Evolutionary conservation across 1,284 basidiomycete genomes (phyloP).

Genomic region (Sporisorium exsertum): DNA sequence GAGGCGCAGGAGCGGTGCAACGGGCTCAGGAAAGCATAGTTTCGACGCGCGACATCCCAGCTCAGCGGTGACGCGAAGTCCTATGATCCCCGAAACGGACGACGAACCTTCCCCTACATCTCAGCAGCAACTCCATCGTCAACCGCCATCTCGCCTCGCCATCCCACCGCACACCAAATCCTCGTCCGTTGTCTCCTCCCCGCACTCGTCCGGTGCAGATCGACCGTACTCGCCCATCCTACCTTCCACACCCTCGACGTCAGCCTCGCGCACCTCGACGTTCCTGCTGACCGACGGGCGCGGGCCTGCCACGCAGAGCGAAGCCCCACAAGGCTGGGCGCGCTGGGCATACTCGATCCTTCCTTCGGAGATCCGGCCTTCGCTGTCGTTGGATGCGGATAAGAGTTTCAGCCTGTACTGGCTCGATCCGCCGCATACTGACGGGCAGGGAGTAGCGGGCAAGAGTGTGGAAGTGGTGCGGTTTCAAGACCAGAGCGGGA

Average conservation of each 20-base stretch:
- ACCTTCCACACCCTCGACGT: slow-evolving; percentile 11
- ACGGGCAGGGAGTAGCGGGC: background rate
- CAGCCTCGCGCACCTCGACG: slow-evolving; percentile 9
- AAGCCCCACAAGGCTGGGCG: slow-evolving; percentile 41
- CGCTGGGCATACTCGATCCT: slow-evolving; percentile 55
- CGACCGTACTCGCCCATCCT: slow-evolving; percentile 53
- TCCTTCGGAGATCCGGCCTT: slow-evolving; percentile 50
- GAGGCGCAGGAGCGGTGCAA: slow-evolving; percentile 33
- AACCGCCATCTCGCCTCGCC: slow-evolving; percentile 11
- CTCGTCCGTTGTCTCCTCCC: slow-evolving; percentile 2
- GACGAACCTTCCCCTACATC: slow-evolving; percentile 6
- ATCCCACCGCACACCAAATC: slow-evolving; percentile 15
- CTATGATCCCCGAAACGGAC: slow-evolving; percentile 28
- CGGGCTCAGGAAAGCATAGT: slow-evolving; percentile 32
- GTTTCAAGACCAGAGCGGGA: slow-evolving; percentile 52
- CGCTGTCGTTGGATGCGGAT: slow-evolving; percentile 47
- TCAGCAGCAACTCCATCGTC: background rate
- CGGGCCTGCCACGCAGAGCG: background rate
- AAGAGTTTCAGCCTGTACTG: slow-evolving; percentile 60
- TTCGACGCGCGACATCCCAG: slow-evolving; percentile 11
- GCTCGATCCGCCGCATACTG: slow-evolving; percentile 33
- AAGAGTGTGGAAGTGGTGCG: slow-evolving; percentile 48
- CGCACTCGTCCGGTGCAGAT: slow-evolving; percentile 30
- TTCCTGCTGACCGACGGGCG: slow-evolving; percentile 23
- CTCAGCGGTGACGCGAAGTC: slow-evolving; percentile 15